Evolutionary conservation across 208 protist genomes (phyloP).

Genomic region (Porcisia deanei): DNA sequence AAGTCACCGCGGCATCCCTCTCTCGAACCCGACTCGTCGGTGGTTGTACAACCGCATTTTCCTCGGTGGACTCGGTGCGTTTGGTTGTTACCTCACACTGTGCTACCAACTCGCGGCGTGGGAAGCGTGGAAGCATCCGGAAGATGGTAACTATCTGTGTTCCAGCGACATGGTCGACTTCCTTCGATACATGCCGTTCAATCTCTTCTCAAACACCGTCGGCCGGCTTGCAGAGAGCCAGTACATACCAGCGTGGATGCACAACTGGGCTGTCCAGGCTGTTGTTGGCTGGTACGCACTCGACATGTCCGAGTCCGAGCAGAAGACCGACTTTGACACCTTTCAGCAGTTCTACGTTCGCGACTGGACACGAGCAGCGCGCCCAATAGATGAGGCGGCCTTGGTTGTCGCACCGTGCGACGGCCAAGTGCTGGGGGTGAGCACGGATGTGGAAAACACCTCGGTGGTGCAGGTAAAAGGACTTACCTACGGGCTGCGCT

Average conservation of each 20-base stretch:
- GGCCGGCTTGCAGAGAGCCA: slow-evolving; percentile 49
- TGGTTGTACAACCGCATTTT: slow-evolving; percentile 79
- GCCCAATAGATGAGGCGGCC: slow-evolving; percentile 33
- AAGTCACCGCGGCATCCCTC: slow-evolving; percentile 33
- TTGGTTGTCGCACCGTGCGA: slow-evolving; percentile 70
- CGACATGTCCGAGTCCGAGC: slow-evolving; percentile 41
- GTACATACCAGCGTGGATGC: slow-evolving; percentile 43
- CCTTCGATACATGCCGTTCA: slow-evolving; percentile 68
- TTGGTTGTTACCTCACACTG: slow-evolving; percentile 36
- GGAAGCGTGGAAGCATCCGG: slow-evolving; percentile 41
- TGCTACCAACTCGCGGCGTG: slow-evolving; percentile 61
- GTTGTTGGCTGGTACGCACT: slow-evolving; percentile 64
- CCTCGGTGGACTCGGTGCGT: slow-evolving; percentile 29
- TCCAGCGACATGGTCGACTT: slow-evolving; percentile 62
- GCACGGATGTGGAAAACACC: slow-evolving; percentile 33
- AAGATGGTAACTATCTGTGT: slow-evolving; percentile 54
- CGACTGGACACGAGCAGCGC: slow-evolving; percentile 46
- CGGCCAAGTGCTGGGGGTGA: slow-evolving; percentile 60
- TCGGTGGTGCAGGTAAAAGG: slow-evolving; percentile 85
- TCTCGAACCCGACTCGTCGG: slow-evolving; percentile 69
- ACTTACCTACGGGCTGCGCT: slow-evolving; percentile 55
- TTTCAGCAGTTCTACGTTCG: slow-evolving; percentile 86
- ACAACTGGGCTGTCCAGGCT: slow-evolving; percentile 42
- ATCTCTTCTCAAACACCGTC: slow-evolving; percentile 50
- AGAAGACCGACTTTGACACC: slow-evolving; percentile 41